phyloP scores from a whole-genome alignment of 2,329 filamentous ascomycete species.

The Xylaria hypoxylon region DNA sequence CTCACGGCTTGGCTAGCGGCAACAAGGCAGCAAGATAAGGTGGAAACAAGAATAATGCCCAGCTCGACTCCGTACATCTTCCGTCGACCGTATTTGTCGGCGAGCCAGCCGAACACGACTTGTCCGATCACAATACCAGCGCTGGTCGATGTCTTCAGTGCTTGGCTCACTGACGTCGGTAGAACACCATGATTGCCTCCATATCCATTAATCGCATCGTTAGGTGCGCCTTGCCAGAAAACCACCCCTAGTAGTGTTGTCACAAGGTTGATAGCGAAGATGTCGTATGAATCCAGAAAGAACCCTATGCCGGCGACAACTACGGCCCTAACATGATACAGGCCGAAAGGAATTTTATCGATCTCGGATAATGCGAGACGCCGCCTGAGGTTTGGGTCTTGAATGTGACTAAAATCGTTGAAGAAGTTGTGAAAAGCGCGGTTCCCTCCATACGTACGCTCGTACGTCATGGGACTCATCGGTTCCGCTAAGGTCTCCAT shows the following conservation, averaged over 20 bases:
- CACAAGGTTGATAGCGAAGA: constrained; percentile 83
- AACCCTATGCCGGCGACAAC: constrained; percentile 84
- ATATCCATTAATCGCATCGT: constrained; percentile 57
- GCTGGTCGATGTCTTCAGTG: constrained; percentile 84
- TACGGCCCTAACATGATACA: constrained; percentile 80
- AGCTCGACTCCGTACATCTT: constrained; percentile 86
- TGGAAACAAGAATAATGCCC: constrained; percentile 77
- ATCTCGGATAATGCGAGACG: constrained; percentile 82
- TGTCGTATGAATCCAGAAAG: constrained; percentile 84
- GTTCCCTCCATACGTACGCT: constrained; percentile 70
- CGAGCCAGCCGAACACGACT: constrained; percentile 80
- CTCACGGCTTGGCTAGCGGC: constrained; percentile 71
- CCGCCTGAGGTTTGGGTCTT: constrained; percentile 80
- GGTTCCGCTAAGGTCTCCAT: constrained; percentile 59
- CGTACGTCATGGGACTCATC: constrained; percentile 50
- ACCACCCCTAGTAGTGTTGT: constrained; percentile 79
- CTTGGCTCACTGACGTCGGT: constrained; percentile 74
- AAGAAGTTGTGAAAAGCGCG: constrained; percentile 80
- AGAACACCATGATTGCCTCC: constrained; percentile 66
- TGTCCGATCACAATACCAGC: constrained; percentile 84
- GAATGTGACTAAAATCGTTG: constrained; percentile 73
- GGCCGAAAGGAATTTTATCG: constrained; percentile 80
- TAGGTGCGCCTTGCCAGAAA: constrained; percentile 70
- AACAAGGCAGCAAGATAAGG: constrained; percentile 73
- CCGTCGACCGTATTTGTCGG: constrained; percentile 80